phyloP scores from a whole-genome alignment of 140 eudicot species.

The Anethum foeniculum region DNA sequence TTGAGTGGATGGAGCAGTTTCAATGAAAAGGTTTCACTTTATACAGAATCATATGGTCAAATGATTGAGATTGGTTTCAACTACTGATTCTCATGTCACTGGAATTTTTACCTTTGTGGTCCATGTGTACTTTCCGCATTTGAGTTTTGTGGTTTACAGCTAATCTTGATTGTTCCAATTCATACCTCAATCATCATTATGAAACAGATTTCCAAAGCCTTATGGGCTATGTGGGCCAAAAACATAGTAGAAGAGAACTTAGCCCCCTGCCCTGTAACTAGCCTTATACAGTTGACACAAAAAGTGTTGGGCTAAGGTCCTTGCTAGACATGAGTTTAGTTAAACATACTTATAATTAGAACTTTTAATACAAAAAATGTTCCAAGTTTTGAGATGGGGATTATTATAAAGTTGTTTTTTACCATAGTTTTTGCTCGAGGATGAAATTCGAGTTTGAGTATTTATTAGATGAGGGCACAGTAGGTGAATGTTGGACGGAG shows the following conservation, averaged over 20 bases:
- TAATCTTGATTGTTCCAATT: not conserved
- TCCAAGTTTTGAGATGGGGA: not conserved
- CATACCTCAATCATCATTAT: not conserved
- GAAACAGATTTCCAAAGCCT: not conserved
- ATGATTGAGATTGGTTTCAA: conserved; percentile 9
- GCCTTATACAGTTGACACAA: not conserved
- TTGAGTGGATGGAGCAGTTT: not conserved
- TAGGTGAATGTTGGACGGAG: not conserved
- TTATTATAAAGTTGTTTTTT: not conserved
- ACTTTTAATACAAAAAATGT: not conserved
- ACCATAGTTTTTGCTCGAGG: not conserved
- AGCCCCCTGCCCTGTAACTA: not conserved
- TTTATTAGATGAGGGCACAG: not conserved
- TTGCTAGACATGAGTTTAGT: not conserved
- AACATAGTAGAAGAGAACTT: not conserved
- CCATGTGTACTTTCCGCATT: not conserved
- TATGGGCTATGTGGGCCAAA: not conserved
- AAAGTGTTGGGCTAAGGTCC: not conserved
- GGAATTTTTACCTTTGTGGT: not conserved
- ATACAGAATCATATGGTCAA: not conserved
- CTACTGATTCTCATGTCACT: not conserved
- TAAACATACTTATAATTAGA: not conserved
- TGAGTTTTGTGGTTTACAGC: conserved; percentile 2
- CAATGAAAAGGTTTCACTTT: not conserved
- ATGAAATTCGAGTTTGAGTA: not conserved